Conservation (phyloP, 1,139 yeast genomes). For the Sugiyamaella grinbergsii region DNA sequence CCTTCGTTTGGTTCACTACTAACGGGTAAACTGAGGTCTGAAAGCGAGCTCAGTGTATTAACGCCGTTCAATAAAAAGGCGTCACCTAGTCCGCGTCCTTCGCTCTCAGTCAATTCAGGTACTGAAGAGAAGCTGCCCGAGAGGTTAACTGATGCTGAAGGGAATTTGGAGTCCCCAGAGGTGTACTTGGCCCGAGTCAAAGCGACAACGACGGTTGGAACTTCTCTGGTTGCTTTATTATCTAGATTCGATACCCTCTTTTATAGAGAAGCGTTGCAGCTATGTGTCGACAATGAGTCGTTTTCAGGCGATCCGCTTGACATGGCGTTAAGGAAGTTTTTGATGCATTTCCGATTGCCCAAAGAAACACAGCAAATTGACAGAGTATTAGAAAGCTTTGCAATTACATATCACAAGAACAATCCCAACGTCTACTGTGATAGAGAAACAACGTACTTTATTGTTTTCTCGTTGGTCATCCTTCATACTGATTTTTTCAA, state of each 20-base stretch:
- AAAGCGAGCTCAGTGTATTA: constrained; percentile 15
- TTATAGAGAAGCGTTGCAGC: constrained; percentile 43
- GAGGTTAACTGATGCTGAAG: constrained; percentile 29
- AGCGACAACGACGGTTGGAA: constrained; percentile 41
- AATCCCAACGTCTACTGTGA: constrained; percentile 46
- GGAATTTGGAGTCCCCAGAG: constrained; percentile 43
- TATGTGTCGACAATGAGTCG: constrained; percentile 47
- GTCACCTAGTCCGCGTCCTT: constrained; percentile 15
- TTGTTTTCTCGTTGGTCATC: constrained; percentile 62
- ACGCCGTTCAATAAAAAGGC: constrained; percentile 8
- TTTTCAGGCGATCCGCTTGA: constrained; percentile 60
- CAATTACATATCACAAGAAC: constrained; percentile 49
- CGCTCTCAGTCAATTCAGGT: constrained; percentile 5
- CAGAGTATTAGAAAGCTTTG: constrained; percentile 58
- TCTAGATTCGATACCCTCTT: constrained; percentile 45
- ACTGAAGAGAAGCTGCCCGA: constrained; percentile 35
- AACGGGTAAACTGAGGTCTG: constrained; percentile 27
- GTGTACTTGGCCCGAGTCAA: constrained; percentile 43
- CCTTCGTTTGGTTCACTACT: constrained; percentile 30
- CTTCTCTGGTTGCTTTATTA: constrained; percentile 46
- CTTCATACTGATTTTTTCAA: constrained; percentile 72
- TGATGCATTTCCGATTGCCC: constrained; percentile 60
- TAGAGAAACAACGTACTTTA: constrained; percentile 56
- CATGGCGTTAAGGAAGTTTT: constrained; percentile 58
- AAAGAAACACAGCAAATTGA: constrained; percentile 74